Evolutionary conservation across 805 yeast genomes (phyloP).

Genomic region (Lachancea dasiensis): DNA sequence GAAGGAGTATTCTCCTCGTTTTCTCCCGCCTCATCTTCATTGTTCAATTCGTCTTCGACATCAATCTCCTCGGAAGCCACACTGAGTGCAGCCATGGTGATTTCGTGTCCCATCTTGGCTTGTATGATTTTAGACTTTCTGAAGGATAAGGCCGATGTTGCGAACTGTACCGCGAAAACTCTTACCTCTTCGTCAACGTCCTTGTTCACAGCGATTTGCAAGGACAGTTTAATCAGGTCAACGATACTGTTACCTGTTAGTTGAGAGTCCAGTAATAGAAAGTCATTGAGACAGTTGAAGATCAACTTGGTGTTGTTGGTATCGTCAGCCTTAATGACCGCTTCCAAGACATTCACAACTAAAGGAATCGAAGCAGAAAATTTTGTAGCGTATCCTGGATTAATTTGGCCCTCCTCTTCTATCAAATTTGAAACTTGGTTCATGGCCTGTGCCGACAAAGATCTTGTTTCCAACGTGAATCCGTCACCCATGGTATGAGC

Average conservation of each 20-base stretch:
- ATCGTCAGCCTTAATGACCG: constrained; percentile 66
- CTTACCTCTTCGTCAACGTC: constrained; percentile 75
- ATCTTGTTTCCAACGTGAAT: constrained; percentile 66
- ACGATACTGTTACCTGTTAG: constrained; percentile 71
- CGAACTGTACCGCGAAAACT: constrained; percentile 75
- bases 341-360: constrained; percentile 75
- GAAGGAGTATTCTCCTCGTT: constrained; percentile 84
- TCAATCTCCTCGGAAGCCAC: constrained; percentile 82
- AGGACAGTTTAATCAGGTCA: constrained; percentile 63
- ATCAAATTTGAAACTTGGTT: constrained; percentile 58
- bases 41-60: constrained; percentile 64
- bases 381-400: constrained; percentile 42
- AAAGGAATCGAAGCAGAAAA: constrained; percentile 68
- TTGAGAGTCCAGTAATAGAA: constrained; percentile 69
- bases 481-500: constrained; percentile 58
- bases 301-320: constrained; percentile 63
- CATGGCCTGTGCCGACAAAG: constrained; percentile 75
- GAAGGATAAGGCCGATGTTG: constrained; percentile 70
- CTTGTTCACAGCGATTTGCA: constrained; percentile 65
- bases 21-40: constrained; percentile 85
- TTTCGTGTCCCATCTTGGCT: constrained; percentile 76
- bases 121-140: constrained; percentile 75
- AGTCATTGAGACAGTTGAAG: constrained; percentile 79
- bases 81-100: constrained; percentile 65
- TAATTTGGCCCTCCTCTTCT: constrained; percentile 50